These are phyloP conservation scores for Cladobotryum mycophilum DNA, from an alignment of 2,329 filamentous ascomycete genomes.

Conservation along the genomic window DNA sequence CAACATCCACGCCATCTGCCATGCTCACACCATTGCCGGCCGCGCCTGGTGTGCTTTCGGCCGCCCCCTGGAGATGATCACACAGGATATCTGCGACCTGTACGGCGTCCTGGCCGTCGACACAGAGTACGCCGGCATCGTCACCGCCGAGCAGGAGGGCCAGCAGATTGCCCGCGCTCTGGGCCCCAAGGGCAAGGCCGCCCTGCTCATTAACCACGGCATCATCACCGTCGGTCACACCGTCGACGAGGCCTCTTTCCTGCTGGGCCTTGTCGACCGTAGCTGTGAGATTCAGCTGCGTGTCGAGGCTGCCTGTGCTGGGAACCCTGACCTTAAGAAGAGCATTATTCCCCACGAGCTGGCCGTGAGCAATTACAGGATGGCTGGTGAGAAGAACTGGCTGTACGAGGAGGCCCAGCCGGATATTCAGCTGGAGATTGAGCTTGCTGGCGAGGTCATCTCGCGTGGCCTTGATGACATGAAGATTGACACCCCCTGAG, in stretches of 20 bases:
- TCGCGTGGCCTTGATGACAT: constrained; percentile 19
- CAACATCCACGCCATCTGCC: constrained; percentile 61
- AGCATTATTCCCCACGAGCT: constrained; percentile 34
- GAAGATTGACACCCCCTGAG: constrained; percentile 11
- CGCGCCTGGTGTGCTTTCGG: constrained; percentile 64
- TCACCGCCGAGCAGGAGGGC: constrained; percentile 58
- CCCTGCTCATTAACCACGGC: constrained; percentile 66
- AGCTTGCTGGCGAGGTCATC: constrained; percentile 29
- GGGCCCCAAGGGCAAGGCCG: constrained; percentile 50
- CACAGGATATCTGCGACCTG: constrained; percentile 60
- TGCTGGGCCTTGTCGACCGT: constrained; percentile 63
- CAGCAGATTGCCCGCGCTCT: constrained; percentile 56
- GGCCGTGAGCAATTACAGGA: constrained; percentile 33
- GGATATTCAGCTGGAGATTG: constrained; percentile 41
- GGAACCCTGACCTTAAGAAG: constrained; percentile 35
- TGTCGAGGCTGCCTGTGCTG: constrained; percentile 57
- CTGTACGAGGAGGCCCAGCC: constrained; percentile 42
- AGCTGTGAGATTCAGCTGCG: constrained; percentile 62
- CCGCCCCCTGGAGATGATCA: constrained; percentile 62
- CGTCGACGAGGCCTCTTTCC: constrained; percentile 67
- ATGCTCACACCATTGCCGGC: constrained; percentile 60
- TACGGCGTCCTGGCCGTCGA: constrained; percentile 58
- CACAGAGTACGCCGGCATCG: constrained; percentile 48
- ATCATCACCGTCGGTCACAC: constrained; percentile 64
- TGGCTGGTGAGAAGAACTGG: constrained; percentile 40